Base-by-base conservation (phyloP, 345 rosid genomes). In the Hypericum androsaemum region DNA sequence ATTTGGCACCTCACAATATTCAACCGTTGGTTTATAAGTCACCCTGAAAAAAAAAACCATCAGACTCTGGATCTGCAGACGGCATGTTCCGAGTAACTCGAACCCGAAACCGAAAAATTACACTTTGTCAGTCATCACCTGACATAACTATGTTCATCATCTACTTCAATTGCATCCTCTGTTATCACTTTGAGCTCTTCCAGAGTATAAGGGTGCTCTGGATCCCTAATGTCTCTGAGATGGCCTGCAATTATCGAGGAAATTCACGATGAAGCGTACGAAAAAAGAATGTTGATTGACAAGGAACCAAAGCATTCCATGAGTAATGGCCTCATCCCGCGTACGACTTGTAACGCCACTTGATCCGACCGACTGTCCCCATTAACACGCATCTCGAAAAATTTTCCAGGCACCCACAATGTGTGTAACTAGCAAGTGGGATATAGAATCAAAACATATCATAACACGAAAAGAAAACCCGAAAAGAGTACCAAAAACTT, bases 111-210 rank as follows among this genome's bases (percentile, higher is more conserved):
- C 8, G 16, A 41, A 13, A 3, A 38, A 28, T 12, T 13, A 35
- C 12, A n/a, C 42, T 37, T 28, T 22, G 32, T 22, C 32, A 22
- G 8, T 54, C 35, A 28, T 16, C 60, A 88, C 95, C 89, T 83
- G 50, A 88, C 92, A 63, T 79, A 64, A 61, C 89, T 82, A 10
- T 47, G 74, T 3, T 46, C 60, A 47, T 88, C 81, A 77, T 86
- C 82, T 5, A 88, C 80, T 72, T 88, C 95, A 47, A 94, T 67
- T 12, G 94, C 94, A 45, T 94, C 97, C 65, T 94, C 95, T 5
- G 90, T 71, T 52, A 94, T 59, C n/a, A 94, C 99, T 62, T 80
- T 92, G n/a, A 92, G 97, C 68, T 92, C 90, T 70, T 92, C 97
- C 64, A 92, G 67, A 45, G 99, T 78, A 59, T 82, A 78, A 40